These are phyloP conservation scores for Solanum pennellii DNA, from an alignment of 257 asterid species.

Conservation along the genomic window DNA sequence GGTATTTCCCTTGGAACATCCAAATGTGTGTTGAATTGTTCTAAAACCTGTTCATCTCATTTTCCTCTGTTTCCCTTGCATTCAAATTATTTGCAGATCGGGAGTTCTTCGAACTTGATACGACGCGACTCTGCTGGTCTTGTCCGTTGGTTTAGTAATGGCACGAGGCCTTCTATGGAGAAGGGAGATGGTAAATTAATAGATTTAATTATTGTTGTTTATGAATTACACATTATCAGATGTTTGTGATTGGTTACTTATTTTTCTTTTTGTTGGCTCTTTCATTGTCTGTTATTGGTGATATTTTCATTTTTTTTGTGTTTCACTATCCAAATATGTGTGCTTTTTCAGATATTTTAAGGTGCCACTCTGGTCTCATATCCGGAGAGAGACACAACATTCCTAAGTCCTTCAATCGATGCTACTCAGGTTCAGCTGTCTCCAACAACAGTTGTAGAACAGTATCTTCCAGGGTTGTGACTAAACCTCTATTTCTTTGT, in stretches of 20 bases:
- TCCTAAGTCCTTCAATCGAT: conserved; percentile 19
- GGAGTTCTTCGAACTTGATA: conserved; percentile 31
- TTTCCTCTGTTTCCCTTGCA: background rate
- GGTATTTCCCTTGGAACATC: background rate
- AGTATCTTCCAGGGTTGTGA: conserved; percentile 23
- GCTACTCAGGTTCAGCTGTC: conserved; percentile 1
- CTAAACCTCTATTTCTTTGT: background rate
- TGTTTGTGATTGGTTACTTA: background rate
- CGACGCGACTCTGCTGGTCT: conserved; percentile 31
- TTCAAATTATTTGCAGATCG: conserved; percentile 37
- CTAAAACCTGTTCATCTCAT: background rate
- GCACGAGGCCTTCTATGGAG: conserved; percentile 33
- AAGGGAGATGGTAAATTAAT: conserved; percentile 43
- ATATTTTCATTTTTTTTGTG: background rate
- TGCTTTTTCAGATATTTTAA: conserved; percentile 27
- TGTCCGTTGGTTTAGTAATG: conserved; percentile 40
- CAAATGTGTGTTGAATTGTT: background rate
- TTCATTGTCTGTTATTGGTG: background rate
- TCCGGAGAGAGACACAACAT: conserved; percentile 21
- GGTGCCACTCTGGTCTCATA: conserved; percentile 17
- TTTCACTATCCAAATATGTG: background rate
- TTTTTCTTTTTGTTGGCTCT: background rate
- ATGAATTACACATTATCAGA: background rate
- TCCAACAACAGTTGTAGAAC: conserved; percentile 21
- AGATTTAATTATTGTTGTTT: background rate